A percentile compares a stretch with the other conserved stretches of the same genome.
These are phyloP conservation scores for Micractinium conductrix DNA, from an alignment of 139 green algal genomes.

Conservation along the genomic window DNA sequence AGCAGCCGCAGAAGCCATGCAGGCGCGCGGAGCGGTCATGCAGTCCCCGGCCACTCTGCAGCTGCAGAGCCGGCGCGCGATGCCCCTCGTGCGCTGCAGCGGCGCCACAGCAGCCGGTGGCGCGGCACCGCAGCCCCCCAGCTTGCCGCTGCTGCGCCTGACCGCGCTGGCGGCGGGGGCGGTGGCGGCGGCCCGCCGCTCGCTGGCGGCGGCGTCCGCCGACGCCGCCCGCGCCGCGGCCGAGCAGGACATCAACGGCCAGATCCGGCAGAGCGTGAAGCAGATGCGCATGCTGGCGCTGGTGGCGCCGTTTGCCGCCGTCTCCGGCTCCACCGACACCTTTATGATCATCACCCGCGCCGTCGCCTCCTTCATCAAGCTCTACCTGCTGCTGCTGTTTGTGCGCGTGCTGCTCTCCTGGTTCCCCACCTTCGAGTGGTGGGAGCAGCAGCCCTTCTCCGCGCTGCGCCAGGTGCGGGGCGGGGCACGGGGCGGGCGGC, in stretches of 20 bases:
- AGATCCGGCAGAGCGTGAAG: conserved; percentile 46
- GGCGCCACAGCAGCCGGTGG: not conserved
- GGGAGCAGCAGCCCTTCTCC: conserved; percentile 93
- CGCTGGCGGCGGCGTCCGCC: not conserved
- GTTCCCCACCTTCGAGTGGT: conserved; percentile 95
- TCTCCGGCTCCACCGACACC: conserved; percentile 35
- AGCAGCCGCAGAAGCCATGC: too few relatives aligned
- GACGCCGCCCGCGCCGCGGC: not conserved
- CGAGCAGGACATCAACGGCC: conserved; percentile 34
- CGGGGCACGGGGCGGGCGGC: not conserved
- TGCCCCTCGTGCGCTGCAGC: not conserved
- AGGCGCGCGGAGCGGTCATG: not conserved
- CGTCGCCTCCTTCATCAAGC: conserved; percentile 69
- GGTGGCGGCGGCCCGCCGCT: not conserved
- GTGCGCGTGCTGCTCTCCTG: conserved; percentile 94
- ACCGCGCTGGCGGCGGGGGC: not conserved
- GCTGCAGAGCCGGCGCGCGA: not conserved
- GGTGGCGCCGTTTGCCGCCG: conserved; percentile 64
- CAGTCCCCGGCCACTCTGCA: not conserved
- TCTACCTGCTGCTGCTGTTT: conserved; percentile 97
- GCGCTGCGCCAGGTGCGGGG: conserved; percentile 84
- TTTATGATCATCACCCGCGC: conserved; percentile 61
- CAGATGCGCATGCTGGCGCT: conserved; percentile 47
- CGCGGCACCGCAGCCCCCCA: not conserved
- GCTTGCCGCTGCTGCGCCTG: conserved; percentile 13